These are phyloP conservation scores for Ampelomyces quisqualis DNA, from an alignment of 2,329 filamentous ascomycete species.

Conservation along the genomic window DNA sequence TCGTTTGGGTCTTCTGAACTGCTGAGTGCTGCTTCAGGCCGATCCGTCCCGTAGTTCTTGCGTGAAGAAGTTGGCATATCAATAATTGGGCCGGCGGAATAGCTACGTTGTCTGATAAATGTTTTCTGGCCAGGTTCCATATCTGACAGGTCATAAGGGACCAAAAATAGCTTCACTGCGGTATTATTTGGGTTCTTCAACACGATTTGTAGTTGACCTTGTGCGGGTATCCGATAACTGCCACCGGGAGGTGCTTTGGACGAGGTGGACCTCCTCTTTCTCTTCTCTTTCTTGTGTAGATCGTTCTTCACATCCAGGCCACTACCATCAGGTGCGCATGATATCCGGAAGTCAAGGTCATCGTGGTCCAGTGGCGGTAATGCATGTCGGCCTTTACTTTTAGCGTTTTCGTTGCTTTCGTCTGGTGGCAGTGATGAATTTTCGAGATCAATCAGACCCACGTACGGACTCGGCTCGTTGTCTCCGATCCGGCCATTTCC, in stretches of 20 bases:
- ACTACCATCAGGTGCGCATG: slow-evolving; percentile 18
- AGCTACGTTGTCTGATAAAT: slow-evolving; percentile 90
- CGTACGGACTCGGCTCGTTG: slow-evolving; percentile 93
- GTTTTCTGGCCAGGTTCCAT: slow-evolving; percentile 96
- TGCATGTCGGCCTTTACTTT: slow-evolving; percentile 44
- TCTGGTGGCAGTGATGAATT: slow-evolving; percentile 65
- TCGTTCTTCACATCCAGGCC: slow-evolving; percentile 28
- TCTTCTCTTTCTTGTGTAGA: slow-evolving; percentile 55
- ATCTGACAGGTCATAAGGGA: slow-evolving; percentile 87
- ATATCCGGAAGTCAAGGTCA: slow-evolving; percentile 26
- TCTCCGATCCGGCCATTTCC: slow-evolving; percentile 68
- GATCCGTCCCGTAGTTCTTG: slow-evolving; percentile 54
- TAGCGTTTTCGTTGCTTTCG: slow-evolving; percentile 44
- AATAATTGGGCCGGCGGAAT: slow-evolving; percentile 81
- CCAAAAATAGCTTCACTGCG: slow-evolving; percentile 90
- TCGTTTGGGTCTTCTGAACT: slow-evolving; percentile 54
- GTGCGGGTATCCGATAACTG: slow-evolving; percentile 89
- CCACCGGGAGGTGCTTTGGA: slow-evolving; percentile 77
- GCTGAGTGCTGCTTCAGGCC: slow-evolving; percentile 55
- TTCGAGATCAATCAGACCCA: slow-evolving; percentile 88
- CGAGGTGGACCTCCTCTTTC: slow-evolving; percentile 57
- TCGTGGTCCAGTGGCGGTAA: slow-evolving; percentile 25
- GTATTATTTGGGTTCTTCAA: slow-evolving; percentile 99
- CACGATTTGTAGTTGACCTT: slow-evolving; percentile 92
- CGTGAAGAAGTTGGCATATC: slow-evolving; percentile 61